A percentile compares a stretch with the other conserved stretches of the same genome.
These are phyloP conservation scores for Trypanosoma congolense DNA, from an alignment of 208 protist genomes.

Conservation along the genomic window DNA sequence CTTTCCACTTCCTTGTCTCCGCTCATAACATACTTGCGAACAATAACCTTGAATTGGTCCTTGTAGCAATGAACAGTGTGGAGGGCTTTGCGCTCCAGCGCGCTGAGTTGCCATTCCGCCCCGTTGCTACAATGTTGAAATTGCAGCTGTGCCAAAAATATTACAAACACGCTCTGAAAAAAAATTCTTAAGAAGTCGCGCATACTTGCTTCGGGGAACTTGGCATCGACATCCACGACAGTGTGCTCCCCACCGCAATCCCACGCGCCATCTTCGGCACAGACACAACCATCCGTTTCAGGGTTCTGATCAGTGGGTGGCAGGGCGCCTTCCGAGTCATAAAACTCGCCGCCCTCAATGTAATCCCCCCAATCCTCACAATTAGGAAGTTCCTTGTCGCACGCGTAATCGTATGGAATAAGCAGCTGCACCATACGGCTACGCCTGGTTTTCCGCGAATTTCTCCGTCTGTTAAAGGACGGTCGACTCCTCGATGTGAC, in stretches of 20 bases:
- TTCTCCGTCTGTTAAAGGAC: constrained; percentile 1
- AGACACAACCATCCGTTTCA: too few relatives aligned
- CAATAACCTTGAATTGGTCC: constrained; percentile 29
- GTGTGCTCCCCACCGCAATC: too few relatives aligned
- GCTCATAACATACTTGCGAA: constrained; percentile 59
- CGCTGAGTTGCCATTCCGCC: constrained; percentile 17
- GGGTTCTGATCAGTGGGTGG: too few relatives aligned
- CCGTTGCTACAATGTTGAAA: constrained; percentile 6
- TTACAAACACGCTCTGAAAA: constrained; percentile 44
- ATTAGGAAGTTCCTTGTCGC: background rate
- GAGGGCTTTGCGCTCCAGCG: constrained; percentile 39
- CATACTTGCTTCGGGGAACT: constrained; percentile 5
- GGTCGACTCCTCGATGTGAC: background rate
- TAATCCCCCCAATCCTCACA: background rate
- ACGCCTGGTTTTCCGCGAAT: constrained; percentile 13
- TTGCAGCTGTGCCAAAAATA: constrained; percentile 47
- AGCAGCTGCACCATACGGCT: constrained; percentile 4
- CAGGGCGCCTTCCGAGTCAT: too few relatives aligned
- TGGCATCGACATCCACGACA: background rate
- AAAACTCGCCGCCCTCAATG: constrained; percentile 1
- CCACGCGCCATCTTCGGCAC: too few relatives aligned
- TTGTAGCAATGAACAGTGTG: constrained; percentile 38
- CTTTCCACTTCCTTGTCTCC: constrained; percentile 41
- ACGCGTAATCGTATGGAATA: background rate
- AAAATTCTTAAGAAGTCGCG: constrained; percentile 49